Conservation (phyloP, 768 basidiomycete genomes). For the Sistotremastrum suecicum region DNA sequence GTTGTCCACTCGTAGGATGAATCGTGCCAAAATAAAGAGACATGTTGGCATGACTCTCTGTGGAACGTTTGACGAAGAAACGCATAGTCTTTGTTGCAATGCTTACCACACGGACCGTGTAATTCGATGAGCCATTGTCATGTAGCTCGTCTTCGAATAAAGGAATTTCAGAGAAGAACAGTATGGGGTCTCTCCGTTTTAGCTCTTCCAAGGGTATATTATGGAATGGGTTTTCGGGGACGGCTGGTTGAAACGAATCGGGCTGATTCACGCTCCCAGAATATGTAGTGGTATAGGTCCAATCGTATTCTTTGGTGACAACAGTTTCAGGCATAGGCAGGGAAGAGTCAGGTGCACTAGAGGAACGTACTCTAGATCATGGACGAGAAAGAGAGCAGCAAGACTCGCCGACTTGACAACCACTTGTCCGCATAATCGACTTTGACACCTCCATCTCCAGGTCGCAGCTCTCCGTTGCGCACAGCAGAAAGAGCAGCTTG, state of each 20-base stretch:
- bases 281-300: conserved; percentile 94
- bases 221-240: conserved; percentile 42
- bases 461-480: conserved; percentile 56
- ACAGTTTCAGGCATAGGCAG: conserved; percentile 59
- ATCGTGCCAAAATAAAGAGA: conserved; percentile 78
- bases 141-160: conserved; percentile 95
- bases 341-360: conserved; percentile 51
- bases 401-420: conserved; percentile 69
- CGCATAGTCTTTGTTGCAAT: not conserved
- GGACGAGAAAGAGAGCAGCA: not conserved
- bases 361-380: conserved; percentile 16
- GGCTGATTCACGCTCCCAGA: conserved; percentile 36
- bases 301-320: conserved; percentile 81
- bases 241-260: conserved; percentile 23
- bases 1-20: conserved; percentile 88
- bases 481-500: conserved; percentile 57
- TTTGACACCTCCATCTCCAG: conserved; percentile 84
- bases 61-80: not conserved
- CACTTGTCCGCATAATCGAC: conserved; percentile 93
- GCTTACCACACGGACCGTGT: conserved; percentile 80
- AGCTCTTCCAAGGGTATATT: conserved; percentile 75
- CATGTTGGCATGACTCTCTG: conserved; percentile 97
- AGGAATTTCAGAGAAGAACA: conserved; percentile 95
- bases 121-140: conserved; percentile 83
- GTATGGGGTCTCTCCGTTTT: conserved; percentile 82